phyloP scores from a whole-genome alignment of 352 stramenopile genomes.

The Pythium plurisporium region DNA sequence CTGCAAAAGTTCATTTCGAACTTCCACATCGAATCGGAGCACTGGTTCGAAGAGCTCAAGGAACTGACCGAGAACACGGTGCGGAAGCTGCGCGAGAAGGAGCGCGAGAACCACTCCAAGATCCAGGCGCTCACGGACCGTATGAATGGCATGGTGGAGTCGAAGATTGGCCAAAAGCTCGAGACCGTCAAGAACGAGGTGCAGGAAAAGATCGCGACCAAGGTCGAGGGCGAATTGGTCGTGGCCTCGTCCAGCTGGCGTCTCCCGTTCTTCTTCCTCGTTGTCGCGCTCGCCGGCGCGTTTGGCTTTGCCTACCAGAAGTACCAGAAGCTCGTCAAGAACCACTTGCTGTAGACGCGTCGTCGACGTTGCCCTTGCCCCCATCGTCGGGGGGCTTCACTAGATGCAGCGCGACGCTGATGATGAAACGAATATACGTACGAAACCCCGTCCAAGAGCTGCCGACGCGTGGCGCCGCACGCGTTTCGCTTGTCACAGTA shows the following conservation, averaged over 20 bases:
- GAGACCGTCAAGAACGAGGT: slow-evolving; percentile 49
- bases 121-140: slow-evolving; percentile 67
- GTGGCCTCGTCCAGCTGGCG: slow-evolving; percentile 67
- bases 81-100: slow-evolving; percentile 66
- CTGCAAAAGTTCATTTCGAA: slow-evolving; percentile 79
- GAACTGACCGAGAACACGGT: slow-evolving; percentile 77
- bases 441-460: no score
- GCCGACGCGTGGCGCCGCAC: no score
- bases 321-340: slow-evolving; percentile 86
- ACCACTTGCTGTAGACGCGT: slow-evolving; percentile 60
- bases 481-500: slow-evolving; percentile 12
- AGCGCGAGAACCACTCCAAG: slow-evolving; percentile 64
- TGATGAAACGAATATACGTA: slow-evolving; percentile 1
- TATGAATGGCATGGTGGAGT: slow-evolving; percentile 68
- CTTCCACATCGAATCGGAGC: slow-evolving; percentile 77
- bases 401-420: not conserved
- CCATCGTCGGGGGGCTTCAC: no score
- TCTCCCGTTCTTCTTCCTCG: slow-evolving; percentile 74
- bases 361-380: no score
- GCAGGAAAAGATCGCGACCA: slow-evolving; percentile 59
- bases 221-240: slow-evolving; percentile 66
- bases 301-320: slow-evolving; percentile 77
- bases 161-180: slow-evolving; percentile 69
- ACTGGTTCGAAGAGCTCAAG: slow-evolving; percentile 80
- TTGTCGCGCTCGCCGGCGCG: slow-evolving; percentile 50